Base-by-base conservation (phyloP, 192 early-diverging fungal genomes). In the Coemansia sp. region DNA sequence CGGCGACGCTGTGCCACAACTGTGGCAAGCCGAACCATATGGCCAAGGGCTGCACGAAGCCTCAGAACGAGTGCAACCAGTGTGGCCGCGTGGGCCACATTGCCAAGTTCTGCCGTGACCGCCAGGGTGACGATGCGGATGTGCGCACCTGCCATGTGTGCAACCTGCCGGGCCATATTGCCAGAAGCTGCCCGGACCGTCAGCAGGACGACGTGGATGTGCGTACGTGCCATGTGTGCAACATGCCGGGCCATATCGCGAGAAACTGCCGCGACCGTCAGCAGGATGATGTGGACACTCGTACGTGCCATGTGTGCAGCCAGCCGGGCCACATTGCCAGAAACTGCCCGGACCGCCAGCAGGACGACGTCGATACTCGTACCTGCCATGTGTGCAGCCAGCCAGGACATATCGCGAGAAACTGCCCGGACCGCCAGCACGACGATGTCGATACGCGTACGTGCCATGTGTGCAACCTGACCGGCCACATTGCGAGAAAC, bases 11-110 rank as follows among this genome's bases (percentile, higher is more conserved):
- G 38, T 85, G 84, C 65, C 68, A 69, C 64, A 73, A 73, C 63
- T 85, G 84, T 54, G 67, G 73, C n/a, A 37, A 68, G 38, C 69
- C 61, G 43, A 79, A 82, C 49, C 85, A 86, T 50, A 19, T 75
- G 22, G 58, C 69, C 15, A 67, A 57, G 52, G 71, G 66, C 9
- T 86, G 83, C 67, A 74, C 68, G 41, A 69, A 82, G 59, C 64
- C 62, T 10, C 78, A 29, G 56, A 64, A 50, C 51, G 71, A 77
- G 50, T 86, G 85, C 66, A 69, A 77, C 67, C 80, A 80, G 62
- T 82, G 80, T 52, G 51, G 59, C 57, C 53, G 75, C 1, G 38
- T 69, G 23, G 82, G 82, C 12, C 84, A 86, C 50, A 65, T 81
- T 5, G 73, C 68, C 21, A 76, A 72, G 29, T 66, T 56, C 55